Base-by-base conservation (phyloP, 139 green algal species). In the Medakamo hakoo region DNA sequence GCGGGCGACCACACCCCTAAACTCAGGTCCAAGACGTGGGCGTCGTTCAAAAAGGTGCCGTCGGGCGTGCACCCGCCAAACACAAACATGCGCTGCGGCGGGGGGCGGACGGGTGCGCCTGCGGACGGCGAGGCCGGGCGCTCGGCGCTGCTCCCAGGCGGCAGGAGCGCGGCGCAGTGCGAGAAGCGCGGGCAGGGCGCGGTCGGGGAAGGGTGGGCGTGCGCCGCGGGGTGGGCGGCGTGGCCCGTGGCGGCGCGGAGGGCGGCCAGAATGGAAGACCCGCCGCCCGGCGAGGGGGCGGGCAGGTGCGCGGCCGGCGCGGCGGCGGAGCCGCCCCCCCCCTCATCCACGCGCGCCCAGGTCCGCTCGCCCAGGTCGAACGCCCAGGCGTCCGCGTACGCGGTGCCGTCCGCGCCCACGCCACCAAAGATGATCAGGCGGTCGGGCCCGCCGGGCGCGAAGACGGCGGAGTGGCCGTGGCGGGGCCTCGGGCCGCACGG, bases 31-130 rank as follows among this genome's bases (percentile, higher is more conserved):
- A 74, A 55, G 4, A 67, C n/a, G 31, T 59, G 59, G 0, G 32
- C n/a, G 27, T 74, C 68, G 24, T 74, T 74, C 57, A 66, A 57
- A 52, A 74, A 65, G 9, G 14, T 49, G 52, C 55, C 68, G 62
- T 63, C 25, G 1, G 56, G 30, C 28, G 49, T 40, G 56, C 68
- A 69, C 29, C 68, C 68, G n/a, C 68, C 68, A 55, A 69, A 74
- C 3, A 74, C 63, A 5, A 69, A 59, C 68, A 74, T 74, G n/a
- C 63, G 49, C 3, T n/a, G n/a, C n/a, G n/a, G n/a, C n/a, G n/a
- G n/a, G n/a, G n/a, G n/a, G n/a, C n/a, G n/a, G n/a, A n/a, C n/a
- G n/a, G n/a, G n/a, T n/a, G n/a, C n/a, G n/a, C n/a, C n/a, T n/a
- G n/a, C n/a, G n/a, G n/a, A n/a, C n/a, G n/a, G n/a, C n/a, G n/a